phyloP scores from a whole-genome alignment of 352 stramenopile species.

The Saprolegnia diclina region DNA sequence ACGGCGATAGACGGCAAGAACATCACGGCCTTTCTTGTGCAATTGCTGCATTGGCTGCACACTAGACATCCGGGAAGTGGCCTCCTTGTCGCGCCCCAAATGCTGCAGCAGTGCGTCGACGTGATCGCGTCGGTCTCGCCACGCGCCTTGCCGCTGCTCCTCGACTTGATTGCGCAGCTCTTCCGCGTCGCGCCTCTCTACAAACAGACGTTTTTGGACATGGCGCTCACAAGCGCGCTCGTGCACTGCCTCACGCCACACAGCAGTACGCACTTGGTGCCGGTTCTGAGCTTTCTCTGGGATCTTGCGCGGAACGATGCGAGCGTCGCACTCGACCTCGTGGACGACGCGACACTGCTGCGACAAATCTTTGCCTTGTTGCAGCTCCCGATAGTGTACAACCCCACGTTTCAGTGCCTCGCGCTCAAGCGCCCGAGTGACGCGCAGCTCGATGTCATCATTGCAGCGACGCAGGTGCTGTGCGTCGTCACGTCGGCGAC shows the following conservation, averaged over 20 bases:
- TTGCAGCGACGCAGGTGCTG: conserved; percentile 8
- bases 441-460: neutral
- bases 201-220: neutral
- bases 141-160: neutral
- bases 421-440: conserved; percentile 1
- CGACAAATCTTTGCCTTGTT: conserved; percentile 7
- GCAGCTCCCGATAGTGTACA: neutral
- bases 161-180: conserved; percentile 5
- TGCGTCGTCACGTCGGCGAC: neutral
- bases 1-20: neutral
- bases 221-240: neutral
- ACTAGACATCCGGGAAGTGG: neutral
- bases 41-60: neutral
- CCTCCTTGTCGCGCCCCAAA: neutral
- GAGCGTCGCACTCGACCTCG: neutral
- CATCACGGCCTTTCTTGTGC: neutral
- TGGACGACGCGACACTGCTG: conserved; percentile 5
- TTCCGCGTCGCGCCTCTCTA: conserved; percentile 5
- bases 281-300: neutral
- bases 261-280: neutral
- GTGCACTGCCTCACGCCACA: neutral
- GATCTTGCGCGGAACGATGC: neutral
- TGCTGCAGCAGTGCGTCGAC: neutral
- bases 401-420: neutral
- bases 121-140: neutral